Evolutionary conservation across 2,329 filamentous ascomycete species (phyloP).

Genomic region (Claviceps pazoutovae): DNA sequence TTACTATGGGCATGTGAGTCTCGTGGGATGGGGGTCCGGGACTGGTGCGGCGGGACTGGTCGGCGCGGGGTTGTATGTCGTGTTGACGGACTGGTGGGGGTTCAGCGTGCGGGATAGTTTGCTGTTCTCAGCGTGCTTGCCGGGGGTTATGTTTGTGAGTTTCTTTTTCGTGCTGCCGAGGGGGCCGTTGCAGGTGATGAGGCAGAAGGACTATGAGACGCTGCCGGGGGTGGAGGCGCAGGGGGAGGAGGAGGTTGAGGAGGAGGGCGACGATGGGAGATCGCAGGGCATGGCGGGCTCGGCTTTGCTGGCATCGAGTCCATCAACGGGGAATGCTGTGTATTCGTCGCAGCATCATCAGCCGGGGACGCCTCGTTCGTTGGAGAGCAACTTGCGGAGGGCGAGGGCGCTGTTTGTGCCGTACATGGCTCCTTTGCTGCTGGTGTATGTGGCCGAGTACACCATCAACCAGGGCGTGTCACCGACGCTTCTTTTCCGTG

Average conservation of each 20-base stretch:
- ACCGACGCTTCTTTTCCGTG: constrained; percentile 77
- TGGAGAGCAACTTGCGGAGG: constrained; percentile 46
- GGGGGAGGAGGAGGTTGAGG: background rate
- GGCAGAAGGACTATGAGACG: constrained; percentile 37
- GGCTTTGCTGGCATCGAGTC: constrained; percentile 33
- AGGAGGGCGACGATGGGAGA: constrained; percentile 15
- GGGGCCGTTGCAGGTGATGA: constrained; percentile 42
- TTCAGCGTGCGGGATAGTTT: constrained; percentile 63
- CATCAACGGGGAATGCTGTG: constrained; percentile 25
- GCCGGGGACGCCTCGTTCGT: constrained; percentile 14
- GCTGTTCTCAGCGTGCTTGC: constrained; percentile 65
- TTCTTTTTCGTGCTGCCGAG: constrained; percentile 74
- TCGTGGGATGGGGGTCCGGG: constrained; percentile 85
- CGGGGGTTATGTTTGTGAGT: constrained; percentile 66
- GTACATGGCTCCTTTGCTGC: constrained; percentile 77
- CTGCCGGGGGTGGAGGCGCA: constrained; percentile 28
- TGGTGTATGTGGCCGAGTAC: constrained; percentile 94
- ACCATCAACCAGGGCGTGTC: constrained; percentile 93
- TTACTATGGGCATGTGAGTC: constrained; percentile 75
- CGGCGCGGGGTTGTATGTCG: constrained; percentile 76
- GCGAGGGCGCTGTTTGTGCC: constrained; percentile 57
- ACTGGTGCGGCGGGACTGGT: constrained; percentile 80
- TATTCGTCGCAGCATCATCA: constrained; percentile 16
- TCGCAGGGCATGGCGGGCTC: constrained; percentile 28
- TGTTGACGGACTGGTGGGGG: constrained; percentile 67